Percentiles rank a stretch among this genome's conserved stretches.
These are phyloP conservation scores for Vanderwaltozyma yarrowii DNA, from an alignment of 805 yeast species.

Conservation along the genomic window DNA sequence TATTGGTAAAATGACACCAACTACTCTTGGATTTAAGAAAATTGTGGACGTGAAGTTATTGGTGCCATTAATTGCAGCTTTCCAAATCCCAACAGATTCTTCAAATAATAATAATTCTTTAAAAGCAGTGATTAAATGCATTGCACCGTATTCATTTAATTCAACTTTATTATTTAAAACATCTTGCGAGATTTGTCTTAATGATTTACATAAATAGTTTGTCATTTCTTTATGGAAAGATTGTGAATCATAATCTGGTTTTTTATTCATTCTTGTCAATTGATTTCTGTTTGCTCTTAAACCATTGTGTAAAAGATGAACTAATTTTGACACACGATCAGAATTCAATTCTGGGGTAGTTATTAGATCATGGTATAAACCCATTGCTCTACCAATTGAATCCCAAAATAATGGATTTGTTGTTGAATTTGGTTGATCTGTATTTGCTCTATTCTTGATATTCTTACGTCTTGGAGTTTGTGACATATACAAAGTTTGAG, in stretches of 20 bases:
- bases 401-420: slow-evolving; percentile 37
- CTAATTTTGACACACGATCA: slow-evolving; percentile 34
- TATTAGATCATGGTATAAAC: slow-evolving; percentile 35
- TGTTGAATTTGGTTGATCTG: slow-evolving; percentile 23
- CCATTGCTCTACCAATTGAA: slow-evolving; percentile 38
- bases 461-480: slow-evolving; percentile 19
- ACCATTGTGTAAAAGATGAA: slow-evolving; percentile 41
- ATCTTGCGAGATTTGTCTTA: slow-evolving; percentile 40
- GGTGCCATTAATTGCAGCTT: slow-evolving; percentile 26
- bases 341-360: slow-evolving; percentile 35
- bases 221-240: slow-evolving; percentile 42
- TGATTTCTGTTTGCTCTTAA: slow-evolving; percentile 42
- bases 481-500: slow-evolving; percentile 9
- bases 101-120: slow-evolving; percentile 46
- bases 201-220: slow-evolving; percentile 34
- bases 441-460: slow-evolving; percentile 15
- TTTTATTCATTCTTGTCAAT: slow-evolving; percentile 39
- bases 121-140: slow-evolving; percentile 43
- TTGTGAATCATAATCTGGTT: slow-evolving; percentile 47
- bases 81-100: slow-evolving; percentile 61
- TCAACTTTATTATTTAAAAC: slow-evolving; percentile 32
- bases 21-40: slow-evolving; percentile 49
- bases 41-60: slow-evolving; percentile 14
- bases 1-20: slow-evolving; percentile 58
- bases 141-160: slow-evolving; percentile 40